Base-by-base conservation (phyloP, 805 yeast genomes). In the Jamesozyma rosinii region DNA sequence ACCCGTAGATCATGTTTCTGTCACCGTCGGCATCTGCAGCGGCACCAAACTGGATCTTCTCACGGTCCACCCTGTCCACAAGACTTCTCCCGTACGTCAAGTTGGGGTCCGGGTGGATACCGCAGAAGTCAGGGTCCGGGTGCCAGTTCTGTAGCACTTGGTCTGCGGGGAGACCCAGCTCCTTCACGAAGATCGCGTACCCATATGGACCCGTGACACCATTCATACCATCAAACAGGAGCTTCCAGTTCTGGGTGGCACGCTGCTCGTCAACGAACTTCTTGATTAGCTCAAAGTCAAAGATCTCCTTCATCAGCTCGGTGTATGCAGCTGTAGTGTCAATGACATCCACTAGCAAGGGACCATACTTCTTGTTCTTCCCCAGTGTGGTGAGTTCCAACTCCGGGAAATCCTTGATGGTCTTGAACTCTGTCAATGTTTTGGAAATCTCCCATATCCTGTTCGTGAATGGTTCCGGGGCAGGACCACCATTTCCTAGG, bases 21-120 rank as follows among this genome's bases (percentile, higher is more conserved):
- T 92, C 98, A 64, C 98, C 98, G 57, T 92, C 98, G 65, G 98
- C 98, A 62, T 87, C 98, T n/a, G 95, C 83, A 5, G 97, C 97
- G 31, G 97, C 97, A 51, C 98, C 98, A 64, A 92, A 92, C 8
- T 92, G 85, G 50, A 89, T 83, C 47, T 77, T 68, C 46, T 83
- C 83, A 21, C 66, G 60, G 59, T 92, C 97, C 11, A 92, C 98
- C 50, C 75, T 74, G 31, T 77, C 82, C 18, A 92, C 98, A 50
- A 92, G 72, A 13, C 95, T 76, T 46, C 75, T 76, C 9, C 97
- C 98, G 61, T 92, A 92, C 9, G 97, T 89, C 63, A 92, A 75
- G 68, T 92, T 92, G 51, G 98, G 98, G 67, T 92, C 98, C 17
- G 98, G 98, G 64, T 92, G 98, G 53, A 88, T 71, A 1, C 98